Evolutionary conservation across 2,329 filamentous ascomycete genomes (phyloP).

Genomic region (Colletotrichum costaricense): DNA sequence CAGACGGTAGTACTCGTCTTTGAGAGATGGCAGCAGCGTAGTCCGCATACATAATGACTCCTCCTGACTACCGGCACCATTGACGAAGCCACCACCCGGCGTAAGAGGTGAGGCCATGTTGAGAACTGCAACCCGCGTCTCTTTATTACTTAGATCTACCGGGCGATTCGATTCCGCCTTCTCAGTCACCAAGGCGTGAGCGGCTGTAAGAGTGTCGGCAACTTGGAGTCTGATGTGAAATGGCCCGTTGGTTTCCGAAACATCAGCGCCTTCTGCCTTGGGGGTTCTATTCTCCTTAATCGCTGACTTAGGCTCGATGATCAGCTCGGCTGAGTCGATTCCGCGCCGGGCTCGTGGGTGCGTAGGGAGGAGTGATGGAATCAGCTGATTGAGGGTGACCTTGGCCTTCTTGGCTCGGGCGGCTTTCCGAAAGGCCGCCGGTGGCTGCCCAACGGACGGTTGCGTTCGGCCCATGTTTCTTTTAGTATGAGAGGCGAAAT

Average conservation of each 20-base stretch:
- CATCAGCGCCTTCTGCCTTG: background rate
- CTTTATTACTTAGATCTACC: background rate
- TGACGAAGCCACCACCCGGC: slow-evolving; percentile 70
- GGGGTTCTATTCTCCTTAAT: background rate
- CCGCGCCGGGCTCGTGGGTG: slow-evolving; percentile 67
- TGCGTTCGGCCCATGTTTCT: slow-evolving; percentile 30
- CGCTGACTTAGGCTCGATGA: slow-evolving; percentile 46
- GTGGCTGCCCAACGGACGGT: slow-evolving; percentile 31
- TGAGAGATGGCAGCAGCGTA: slow-evolving; percentile 68
- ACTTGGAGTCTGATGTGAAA: slow-evolving; percentile 58
- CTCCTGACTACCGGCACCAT: slow-evolving; percentile 70
- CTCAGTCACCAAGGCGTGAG: slow-evolving; percentile 47
- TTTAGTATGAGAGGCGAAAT: background rate
- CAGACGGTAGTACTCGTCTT: slow-evolving; percentile 68
- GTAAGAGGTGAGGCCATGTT: slow-evolving; percentile 74
- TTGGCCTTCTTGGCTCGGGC: slow-evolving; percentile 66
- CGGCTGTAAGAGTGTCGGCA: slow-evolving; percentile 66
- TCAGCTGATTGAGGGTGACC: slow-evolving; percentile 68
- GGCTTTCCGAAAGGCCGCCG: slow-evolving; percentile 31
- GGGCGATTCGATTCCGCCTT: background rate
- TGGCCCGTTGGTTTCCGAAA: background rate
- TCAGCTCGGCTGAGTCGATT: slow-evolving; percentile 62
- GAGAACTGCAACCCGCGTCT: slow-evolving; percentile 60
- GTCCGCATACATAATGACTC: slow-evolving; percentile 71
- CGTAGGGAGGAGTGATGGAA: slow-evolving; percentile 65